Evolutionary conservation across 805 yeast species (phyloP).

Genomic region (Pichia insulana): DNA sequence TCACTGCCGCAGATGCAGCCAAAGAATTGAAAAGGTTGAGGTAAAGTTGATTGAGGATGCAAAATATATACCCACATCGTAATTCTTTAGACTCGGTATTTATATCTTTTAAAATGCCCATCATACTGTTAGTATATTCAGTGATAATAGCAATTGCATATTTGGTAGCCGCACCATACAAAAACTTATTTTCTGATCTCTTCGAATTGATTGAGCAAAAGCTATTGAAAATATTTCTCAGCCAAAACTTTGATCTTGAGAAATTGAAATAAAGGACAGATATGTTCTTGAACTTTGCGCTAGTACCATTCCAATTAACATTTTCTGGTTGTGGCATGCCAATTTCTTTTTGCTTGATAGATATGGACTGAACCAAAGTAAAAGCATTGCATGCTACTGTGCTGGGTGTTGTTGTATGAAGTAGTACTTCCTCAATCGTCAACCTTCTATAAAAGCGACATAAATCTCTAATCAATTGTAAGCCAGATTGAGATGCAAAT

Average conservation of each 20-base stretch:
- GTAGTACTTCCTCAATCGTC: slow-evolving; percentile 47
- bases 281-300: slow-evolving; percentile 56
- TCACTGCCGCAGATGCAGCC: slow-evolving; percentile 23
- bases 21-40: slow-evolving; percentile 18
- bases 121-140: slow-evolving; percentile 17
- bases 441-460: slow-evolving; percentile 41
- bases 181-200: slow-evolving; percentile 33
- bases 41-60: slow-evolving; percentile 21
- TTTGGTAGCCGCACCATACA: slow-evolving; percentile 20
- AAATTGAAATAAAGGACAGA: slow-evolving; percentile 45
- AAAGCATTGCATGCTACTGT: slow-evolving; percentile 35
- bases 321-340: slow-evolving; percentile 32
- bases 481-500: slow-evolving; percentile 36
- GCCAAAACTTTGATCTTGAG: slow-evolving; percentile 38
- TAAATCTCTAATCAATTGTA: slow-evolving; percentile 32
- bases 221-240: slow-evolving; percentile 25
- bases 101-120: slow-evolving; percentile 14
- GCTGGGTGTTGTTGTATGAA: slow-evolving; percentile 42
- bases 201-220: slow-evolving; percentile 26
- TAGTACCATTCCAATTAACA: slow-evolving; percentile 34
- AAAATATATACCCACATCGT: slow-evolving; percentile 19
- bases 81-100: slow-evolving; percentile 17
- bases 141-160: slow-evolving; percentile 20
- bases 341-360: slow-evolving; percentile 36
- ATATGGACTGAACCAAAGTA: slow-evolving; percentile 25